Base-by-base conservation (phyloP, 1,284 basidiomycete species). In the Ganoderma leucocontextum region DNA sequence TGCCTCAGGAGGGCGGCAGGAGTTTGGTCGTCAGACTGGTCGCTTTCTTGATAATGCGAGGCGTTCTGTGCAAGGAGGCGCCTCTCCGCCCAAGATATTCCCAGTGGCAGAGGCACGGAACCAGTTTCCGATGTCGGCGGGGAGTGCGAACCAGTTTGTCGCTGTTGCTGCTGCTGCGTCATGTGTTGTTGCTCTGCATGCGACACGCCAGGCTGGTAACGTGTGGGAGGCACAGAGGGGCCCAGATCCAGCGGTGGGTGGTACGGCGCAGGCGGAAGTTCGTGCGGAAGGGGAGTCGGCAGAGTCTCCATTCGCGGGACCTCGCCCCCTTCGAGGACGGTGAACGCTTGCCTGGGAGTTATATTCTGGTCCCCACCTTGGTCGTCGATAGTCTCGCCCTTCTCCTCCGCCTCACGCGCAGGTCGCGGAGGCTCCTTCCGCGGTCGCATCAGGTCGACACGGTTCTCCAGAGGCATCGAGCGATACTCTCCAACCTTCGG, bases 391-490 rank as follows among this genome's bases (percentile, higher is more conserved):
- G 49, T 61, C 15, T 61, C 33, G 10, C 42, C 41, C 15, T 47
- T 57, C 36, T 44, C 57, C n/a, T 47, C 65, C 9, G 39, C 25
- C 55, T 66, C 39, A 4, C 15, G 52, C 29, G 25, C 29, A 15
- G 42, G 25, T 13, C 70, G 72, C 9, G 69, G 67, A 59, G 60
- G 80, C 75, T 82, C 78, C 64, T 80, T 84, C 72, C 80, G 83
- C 1, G 89, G 93, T 41, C 89, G 86, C 84, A 97, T 92, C 72
- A 98, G 82, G 77, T 96, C 94, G 64, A 95, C 84, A 58, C 95
- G 87, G 1, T 96, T 96, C 62, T 95, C 93, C 33, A 97, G 83
- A 6, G 96, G 96, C 78, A 97, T 77, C 63, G 88, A 91, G 49
- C 83, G 84, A 76, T 96, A 97, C 70, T 89, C 85, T n/a, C 92